Conservation (phyloP, 805 yeast genomes). For the Candida verbasci region DNA sequence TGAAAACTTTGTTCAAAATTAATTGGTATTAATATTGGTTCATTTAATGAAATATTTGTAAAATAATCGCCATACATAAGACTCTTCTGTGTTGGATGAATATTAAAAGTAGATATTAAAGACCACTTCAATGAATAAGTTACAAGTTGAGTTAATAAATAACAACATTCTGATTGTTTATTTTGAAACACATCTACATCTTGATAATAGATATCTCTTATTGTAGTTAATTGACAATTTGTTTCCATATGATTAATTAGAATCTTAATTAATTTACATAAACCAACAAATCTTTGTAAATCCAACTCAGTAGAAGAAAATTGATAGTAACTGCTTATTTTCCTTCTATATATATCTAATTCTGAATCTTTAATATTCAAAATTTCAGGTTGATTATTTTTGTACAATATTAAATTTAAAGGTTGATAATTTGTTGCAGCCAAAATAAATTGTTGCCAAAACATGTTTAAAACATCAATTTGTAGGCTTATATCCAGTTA, state of each 20-base stretch:
- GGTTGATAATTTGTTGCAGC: background rate
- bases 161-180: constrained; percentile 39
- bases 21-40: constrained; percentile 19
- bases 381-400: too few species aligned
- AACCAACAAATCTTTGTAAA: constrained; percentile 7
- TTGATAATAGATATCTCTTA: constrained; percentile 55
- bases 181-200: constrained; percentile 47
- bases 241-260: constrained; percentile 7
- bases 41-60: constrained; percentile 2
- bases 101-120: constrained; percentile 32
- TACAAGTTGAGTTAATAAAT: constrained; percentile 34
- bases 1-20: background rate
- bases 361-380: too few species aligned
- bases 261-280: constrained; percentile 9
- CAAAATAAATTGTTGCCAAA: constrained; percentile 6
- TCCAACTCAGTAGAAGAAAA: constrained; percentile 4
- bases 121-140: constrained; percentile 30
- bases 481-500: constrained; percentile 2
- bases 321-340: constrained; percentile 1
- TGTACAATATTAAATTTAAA: background rate
- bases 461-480: background rate
- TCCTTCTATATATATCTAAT: too few species aligned
- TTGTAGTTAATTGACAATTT: constrained; percentile 27
- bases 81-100: constrained; percentile 56
- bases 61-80: constrained; percentile 38